Conservation (phyloP, 495 filamentous ascomycete species). For the Tuber magnatum region DNA sequence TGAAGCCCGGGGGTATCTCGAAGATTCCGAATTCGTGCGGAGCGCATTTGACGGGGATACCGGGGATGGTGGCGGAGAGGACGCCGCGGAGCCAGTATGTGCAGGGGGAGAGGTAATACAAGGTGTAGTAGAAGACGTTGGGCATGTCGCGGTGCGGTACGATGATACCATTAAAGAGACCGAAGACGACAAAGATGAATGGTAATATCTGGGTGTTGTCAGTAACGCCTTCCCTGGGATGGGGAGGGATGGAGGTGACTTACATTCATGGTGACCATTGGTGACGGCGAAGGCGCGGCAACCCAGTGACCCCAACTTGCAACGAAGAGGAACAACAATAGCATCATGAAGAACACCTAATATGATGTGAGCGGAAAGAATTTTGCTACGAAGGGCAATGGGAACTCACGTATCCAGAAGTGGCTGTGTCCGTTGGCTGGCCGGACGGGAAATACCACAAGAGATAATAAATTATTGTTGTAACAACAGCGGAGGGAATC, state of each 20-base stretch:
- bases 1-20: constrained; percentile 57
- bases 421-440: constrained; percentile 55
- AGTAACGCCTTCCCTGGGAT: constrained; percentile 42
- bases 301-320: constrained; percentile 79
- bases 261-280: constrained; percentile 72
- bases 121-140: constrained; percentile 74
- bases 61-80: constrained; percentile 54
- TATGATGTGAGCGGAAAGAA: constrained; percentile 32
- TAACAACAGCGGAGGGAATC: constrained; percentile 62
- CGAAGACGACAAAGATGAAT: constrained; percentile 74
- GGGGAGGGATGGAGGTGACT: constrained; percentile 6
- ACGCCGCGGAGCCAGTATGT: constrained; percentile 71
- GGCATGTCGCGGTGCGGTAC: constrained; percentile 54
- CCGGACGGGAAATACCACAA: constrained; percentile 77
- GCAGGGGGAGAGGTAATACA: constrained; percentile 64
- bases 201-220: constrained; percentile 40
- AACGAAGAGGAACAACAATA: constrained; percentile 74
- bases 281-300: constrained; percentile 68
- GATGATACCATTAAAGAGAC: constrained; percentile 68
- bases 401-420: constrained; percentile 42
- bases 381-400: neutral
- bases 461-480: constrained; percentile 60
- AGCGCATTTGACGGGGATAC: constrained; percentile 46
- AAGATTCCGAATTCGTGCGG: constrained; percentile 56
- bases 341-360: constrained; percentile 74